These are phyloP conservation scores for Aspergillus leporis DNA, from an alignment of 495 filamentous ascomycete genomes.

Conservation along the genomic window DNA sequence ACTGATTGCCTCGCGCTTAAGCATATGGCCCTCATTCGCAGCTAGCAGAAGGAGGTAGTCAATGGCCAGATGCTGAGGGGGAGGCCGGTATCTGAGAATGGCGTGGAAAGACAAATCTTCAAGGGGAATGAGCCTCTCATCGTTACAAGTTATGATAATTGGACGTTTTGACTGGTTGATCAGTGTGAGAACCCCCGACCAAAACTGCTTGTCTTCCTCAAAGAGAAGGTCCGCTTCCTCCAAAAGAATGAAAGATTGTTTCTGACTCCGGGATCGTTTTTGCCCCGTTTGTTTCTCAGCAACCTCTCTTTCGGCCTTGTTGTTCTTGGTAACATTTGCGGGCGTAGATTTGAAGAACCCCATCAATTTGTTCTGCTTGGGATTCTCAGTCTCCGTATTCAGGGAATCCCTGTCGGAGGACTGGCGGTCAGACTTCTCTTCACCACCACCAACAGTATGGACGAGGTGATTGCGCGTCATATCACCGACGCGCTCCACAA, in stretches of 20 bases:
- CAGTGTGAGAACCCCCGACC: constrained; percentile 75
- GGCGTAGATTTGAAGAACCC: constrained; percentile 70
- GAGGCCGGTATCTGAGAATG: constrained; percentile 76
- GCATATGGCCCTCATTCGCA: constrained; percentile 85
- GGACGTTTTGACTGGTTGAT: constrained; percentile 84
- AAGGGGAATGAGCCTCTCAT: constrained; percentile 75
- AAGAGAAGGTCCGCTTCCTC: constrained; percentile 95
- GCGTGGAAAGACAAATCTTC: constrained; percentile 73
- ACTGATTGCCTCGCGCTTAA: constrained; percentile 65
- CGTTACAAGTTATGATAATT: constrained; percentile 92
- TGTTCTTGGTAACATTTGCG: constrained; percentile 27
- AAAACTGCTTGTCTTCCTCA: constrained; percentile 94
- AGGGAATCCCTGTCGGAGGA: constrained; percentile 12
- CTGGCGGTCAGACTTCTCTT: constrained; percentile 25
- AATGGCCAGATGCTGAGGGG: constrained; percentile 65
- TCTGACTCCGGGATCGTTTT: constrained; percentile 61
- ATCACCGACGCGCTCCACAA: constrained; percentile 89
- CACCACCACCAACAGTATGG: constrained; percentile 43
- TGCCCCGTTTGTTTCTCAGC: constrained; percentile 26
- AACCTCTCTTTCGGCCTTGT: constrained; percentile 19
- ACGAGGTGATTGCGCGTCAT: constrained; percentile 97
- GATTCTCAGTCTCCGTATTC: constrained; percentile 45
- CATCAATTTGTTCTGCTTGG: constrained; percentile 74
- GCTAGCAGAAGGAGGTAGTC: constrained; percentile 84
- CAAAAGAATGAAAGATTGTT: constrained; percentile 91